These are phyloP conservation scores for Parsonsia alboflavescens DNA, from an alignment of 257 asterid species.

Conservation along the genomic window DNA sequence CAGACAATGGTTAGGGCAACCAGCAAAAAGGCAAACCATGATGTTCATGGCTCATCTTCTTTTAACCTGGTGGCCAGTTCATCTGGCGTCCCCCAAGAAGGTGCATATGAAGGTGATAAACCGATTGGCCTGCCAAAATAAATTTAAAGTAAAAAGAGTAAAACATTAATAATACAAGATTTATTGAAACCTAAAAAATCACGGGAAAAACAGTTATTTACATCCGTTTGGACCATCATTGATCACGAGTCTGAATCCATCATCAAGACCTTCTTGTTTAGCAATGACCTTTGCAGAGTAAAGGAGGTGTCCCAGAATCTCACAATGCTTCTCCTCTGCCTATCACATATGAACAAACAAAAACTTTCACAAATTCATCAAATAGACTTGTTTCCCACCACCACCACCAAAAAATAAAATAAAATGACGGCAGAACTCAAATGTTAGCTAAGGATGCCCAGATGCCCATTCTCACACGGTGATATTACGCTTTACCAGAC, in stretches of 20 bases:
- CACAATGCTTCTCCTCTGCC: slow-evolving; percentile 84
- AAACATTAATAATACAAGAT: neutral
- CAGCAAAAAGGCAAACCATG: neutral
- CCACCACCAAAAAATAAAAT: neutral
- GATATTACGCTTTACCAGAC: neutral
- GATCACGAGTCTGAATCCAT: slow-evolving; percentile 82
- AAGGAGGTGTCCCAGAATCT: slow-evolving; percentile 78
- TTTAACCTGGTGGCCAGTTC: slow-evolving; percentile 99
- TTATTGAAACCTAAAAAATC: neutral
- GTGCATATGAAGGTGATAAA: slow-evolving; percentile 87
- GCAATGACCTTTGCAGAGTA: slow-evolving; percentile 82
- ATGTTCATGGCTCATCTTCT: neutral
- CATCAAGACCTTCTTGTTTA: slow-evolving; percentile 81
- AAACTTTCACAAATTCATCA: neutral
- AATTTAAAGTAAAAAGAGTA: neutral
- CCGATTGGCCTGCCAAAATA: slow-evolving; percentile 69
- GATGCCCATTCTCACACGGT: neutral
- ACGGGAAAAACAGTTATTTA: slow-evolving; percentile 22
- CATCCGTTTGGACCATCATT: slow-evolving; percentile 89
- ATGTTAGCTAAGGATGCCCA: neutral
- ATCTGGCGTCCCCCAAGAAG: slow-evolving; percentile 91
- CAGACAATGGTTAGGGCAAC: neutral
- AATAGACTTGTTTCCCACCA: too few species aligned
- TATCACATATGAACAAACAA: slow-evolving; percentile 15
- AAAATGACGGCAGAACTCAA: neutral